Evolutionary conservation across 345 rosid genomes (phyloP).

Genomic region (Hibiscus syriacus): DNA sequence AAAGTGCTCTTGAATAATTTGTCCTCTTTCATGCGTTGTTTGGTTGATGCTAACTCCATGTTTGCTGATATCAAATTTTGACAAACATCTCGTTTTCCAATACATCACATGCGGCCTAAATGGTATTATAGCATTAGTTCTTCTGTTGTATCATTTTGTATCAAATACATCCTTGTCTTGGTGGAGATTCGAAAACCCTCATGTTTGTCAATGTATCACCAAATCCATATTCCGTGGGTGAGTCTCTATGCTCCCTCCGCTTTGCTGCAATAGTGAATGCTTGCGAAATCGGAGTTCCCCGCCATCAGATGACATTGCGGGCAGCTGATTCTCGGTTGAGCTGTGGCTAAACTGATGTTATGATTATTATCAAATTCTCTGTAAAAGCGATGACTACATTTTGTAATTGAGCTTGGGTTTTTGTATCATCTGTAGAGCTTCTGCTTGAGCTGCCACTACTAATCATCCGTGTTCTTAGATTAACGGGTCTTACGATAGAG

Average conservation of each 20-base stretch:
- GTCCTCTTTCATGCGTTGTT: slow-evolving; percentile 35
- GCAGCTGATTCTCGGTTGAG: slow-evolving; percentile 56
- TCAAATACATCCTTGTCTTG: slow-evolving; percentile 65
- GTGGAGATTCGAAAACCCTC: slow-evolving; percentile 82
- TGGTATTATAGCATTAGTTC: background rate
- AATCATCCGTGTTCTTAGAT: slow-evolving; percentile 14
- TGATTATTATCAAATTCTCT: background rate
- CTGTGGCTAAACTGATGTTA: slow-evolving; percentile 40
- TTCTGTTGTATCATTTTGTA: background rate
- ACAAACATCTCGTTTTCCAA: background rate
- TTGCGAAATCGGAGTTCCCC: slow-evolving; percentile 84
- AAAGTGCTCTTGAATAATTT: slow-evolving; percentile 38
- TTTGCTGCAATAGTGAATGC: slow-evolving; percentile 86
- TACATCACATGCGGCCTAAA: background rate
- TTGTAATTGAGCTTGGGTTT: background rate
- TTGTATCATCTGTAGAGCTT: slow-evolving; percentile 11
- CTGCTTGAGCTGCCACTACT: background rate
- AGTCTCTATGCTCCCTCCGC: slow-evolving; percentile 75
- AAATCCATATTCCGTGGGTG: slow-evolving; percentile 64
- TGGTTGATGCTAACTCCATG: background rate
- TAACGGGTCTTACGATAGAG: background rate
- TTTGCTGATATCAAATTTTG: background rate
- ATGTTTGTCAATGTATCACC: slow-evolving; percentile 89
- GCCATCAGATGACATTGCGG: slow-evolving; percentile 45
- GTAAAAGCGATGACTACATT: background rate